phyloP scores from a whole-genome alignment of 2,329 filamentous ascomycete genomes.

The Aspergillus sclerotialis region DNA sequence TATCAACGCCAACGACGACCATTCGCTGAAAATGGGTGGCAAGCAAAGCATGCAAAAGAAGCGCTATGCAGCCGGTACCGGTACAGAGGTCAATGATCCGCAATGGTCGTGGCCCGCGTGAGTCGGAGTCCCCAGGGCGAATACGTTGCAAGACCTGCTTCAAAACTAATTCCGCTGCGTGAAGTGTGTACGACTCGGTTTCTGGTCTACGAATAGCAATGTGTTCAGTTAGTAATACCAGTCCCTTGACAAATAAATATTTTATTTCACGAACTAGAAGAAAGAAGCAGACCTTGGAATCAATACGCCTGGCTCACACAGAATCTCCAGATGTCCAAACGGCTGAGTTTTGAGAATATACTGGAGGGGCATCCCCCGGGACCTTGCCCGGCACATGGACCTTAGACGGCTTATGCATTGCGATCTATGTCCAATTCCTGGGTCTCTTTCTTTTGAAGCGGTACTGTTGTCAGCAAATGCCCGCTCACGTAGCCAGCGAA shows the following conservation, averaged over 20 bases:
- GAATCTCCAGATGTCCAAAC: slow-evolving; percentile 76
- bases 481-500: slow-evolving; percentile 40
- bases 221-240: background rate
- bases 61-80: slow-evolving; percentile 81
- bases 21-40: slow-evolving; percentile 34
- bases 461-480: slow-evolving; percentile 14
- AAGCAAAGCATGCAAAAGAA: slow-evolving; percentile 64
- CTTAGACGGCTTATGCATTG: slow-evolving; percentile 27
- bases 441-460: slow-evolving; percentile 1
- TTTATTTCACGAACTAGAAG: background rate
- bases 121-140: background rate
- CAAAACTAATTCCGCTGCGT: slow-evolving; percentile 45
- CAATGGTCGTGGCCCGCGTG: slow-evolving; percentile 29
- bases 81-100: slow-evolving; percentile 80
- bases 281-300: slow-evolving; percentile 59
- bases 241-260: background rate
- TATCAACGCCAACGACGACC: slow-evolving; percentile 63
- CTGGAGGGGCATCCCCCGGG: slow-evolving; percentile 70
- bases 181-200: slow-evolving; percentile 61
- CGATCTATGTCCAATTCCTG: background rate
- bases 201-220: slow-evolving; percentile 45
- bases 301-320: slow-evolving; percentile 68
- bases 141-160: slow-evolving; percentile 5
- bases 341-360: slow-evolving; percentile 85
- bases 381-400: slow-evolving; percentile 36